Conservation (phyloP, 805 yeast genomes). For the Wickerhamomyces chambardii region DNA sequence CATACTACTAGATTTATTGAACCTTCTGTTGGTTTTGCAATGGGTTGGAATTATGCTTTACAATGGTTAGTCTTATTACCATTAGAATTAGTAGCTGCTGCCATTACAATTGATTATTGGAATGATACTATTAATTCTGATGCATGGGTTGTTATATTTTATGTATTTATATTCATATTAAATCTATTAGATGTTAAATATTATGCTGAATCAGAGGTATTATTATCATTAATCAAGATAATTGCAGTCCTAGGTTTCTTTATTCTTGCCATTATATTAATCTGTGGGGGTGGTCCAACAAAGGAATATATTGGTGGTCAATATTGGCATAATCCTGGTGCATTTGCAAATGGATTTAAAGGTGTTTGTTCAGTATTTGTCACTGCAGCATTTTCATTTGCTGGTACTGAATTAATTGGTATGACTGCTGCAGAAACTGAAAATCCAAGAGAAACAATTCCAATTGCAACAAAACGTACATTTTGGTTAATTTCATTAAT, state of each 20-base stretch:
- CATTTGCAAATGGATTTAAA: constrained; percentile 52
- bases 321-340: constrained; percentile 57
- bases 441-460: constrained; percentile 52
- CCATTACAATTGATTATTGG: constrained; percentile 50
- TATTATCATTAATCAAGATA: constrained; percentile 49
- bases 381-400: constrained; percentile 59
- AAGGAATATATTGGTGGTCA: constrained; percentile 47
- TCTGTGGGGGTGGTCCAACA: constrained; percentile 47
- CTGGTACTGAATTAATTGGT: constrained; percentile 59
- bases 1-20: constrained; percentile 57
- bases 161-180: constrained; percentile 35
- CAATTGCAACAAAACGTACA: constrained; percentile 62
- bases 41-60: constrained; percentile 63
- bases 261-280: constrained; percentile 46
- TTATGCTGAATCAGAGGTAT: constrained; percentile 63
- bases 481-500: constrained; percentile 61
- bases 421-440: constrained; percentile 65
- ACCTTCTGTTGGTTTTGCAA: constrained; percentile 62
- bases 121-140: constrained; percentile 37
- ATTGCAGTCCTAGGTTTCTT: constrained; percentile 51
- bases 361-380: constrained; percentile 60
- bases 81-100: constrained; percentile 55
- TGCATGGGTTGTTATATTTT: constrained; percentile 50
- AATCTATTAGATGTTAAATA: constrained; percentile 49
- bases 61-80: constrained; percentile 62